These are phyloP conservation scores for Plenodomus biglobosus DNA, from an alignment of 2,329 filamentous ascomycete species.

Conservation along the genomic window DNA sequence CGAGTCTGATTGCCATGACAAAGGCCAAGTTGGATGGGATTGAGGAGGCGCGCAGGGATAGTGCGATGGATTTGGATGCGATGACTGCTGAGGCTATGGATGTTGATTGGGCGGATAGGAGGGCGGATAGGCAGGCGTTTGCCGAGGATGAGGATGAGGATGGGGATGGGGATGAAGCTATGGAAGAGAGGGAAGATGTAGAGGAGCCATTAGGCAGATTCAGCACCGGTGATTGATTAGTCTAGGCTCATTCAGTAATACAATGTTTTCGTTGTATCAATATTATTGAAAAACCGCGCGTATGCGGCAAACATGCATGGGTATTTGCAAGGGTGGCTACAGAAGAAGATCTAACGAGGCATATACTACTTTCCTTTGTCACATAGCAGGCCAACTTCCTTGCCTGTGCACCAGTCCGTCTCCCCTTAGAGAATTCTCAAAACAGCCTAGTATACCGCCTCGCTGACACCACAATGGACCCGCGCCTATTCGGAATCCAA, in stretches of 20 bases:
- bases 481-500: slow-evolving; percentile 23
- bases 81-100: neutral
- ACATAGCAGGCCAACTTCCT: too few species aligned
- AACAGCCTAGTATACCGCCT: neutral
- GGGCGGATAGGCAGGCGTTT: neutral
- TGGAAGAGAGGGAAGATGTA: neutral
- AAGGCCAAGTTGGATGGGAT: neutral
- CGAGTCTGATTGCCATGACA: neutral
- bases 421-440: too few species aligned
- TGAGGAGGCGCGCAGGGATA: neutral
- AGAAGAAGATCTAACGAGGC: neutral
- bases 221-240: neutral
- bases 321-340: neutral
- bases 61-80: neutral
- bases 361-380: too few species aligned
- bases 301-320: neutral
- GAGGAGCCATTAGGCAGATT: neutral
- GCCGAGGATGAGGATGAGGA: neutral
- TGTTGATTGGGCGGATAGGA: neutral
- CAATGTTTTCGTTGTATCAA: too few species aligned
- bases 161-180: neutral
- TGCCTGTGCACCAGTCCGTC: too few species aligned
- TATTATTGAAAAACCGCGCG: neutral
- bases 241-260: neutral
- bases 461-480: neutral